Conservation (phyloP, 257 asterid species). For the Hygrophila difformis region DNA sequence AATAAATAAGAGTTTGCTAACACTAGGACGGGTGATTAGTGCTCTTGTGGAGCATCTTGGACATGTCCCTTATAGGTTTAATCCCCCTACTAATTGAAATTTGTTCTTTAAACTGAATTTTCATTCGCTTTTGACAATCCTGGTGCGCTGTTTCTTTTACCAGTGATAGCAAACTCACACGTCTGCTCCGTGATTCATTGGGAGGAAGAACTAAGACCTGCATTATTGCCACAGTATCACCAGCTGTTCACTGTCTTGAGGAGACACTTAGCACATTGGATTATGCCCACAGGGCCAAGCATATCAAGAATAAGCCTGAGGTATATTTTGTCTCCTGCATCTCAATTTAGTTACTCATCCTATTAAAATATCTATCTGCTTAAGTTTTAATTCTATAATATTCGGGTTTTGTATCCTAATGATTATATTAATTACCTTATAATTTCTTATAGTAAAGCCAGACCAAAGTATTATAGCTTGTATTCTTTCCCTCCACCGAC, state of each 20-base stretch:
- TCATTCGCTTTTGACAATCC: too few species aligned
- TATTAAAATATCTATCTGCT: too few species aligned
- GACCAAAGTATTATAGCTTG: too few species aligned
- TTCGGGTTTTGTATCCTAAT: too few species aligned
- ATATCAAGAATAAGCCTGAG: conserved; percentile 84
- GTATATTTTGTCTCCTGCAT: conserved; percentile 23
- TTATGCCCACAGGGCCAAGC: conserved; percentile 82
- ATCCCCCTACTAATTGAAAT: too few species aligned
- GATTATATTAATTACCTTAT: too few species aligned
- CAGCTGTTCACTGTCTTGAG: conserved; percentile 83
- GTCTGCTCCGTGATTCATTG: conserved; percentile 74
- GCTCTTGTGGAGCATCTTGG: conserved; percentile 89
- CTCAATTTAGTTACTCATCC: too few species aligned
- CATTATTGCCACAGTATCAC: conserved; percentile 80
- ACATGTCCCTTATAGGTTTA: conserved; percentile 73
- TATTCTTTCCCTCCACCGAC: too few species aligned
- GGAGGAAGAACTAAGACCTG: conserved; percentile 87
- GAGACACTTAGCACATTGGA: conserved; percentile 82
- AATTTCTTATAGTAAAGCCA: too few species aligned
- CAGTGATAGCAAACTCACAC: conserved; percentile 85
- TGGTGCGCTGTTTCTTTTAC: conserved; percentile 16
- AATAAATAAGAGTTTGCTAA: conserved; percentile 76
- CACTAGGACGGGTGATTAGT: conserved; percentile 76
- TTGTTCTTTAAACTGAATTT: too few species aligned
- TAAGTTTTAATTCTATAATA: too few species aligned